These are phyloP conservation scores for Cinnamomum micranthum DNA, from an alignment of 164 flowering plant genomes.

Conservation along the genomic window DNA sequence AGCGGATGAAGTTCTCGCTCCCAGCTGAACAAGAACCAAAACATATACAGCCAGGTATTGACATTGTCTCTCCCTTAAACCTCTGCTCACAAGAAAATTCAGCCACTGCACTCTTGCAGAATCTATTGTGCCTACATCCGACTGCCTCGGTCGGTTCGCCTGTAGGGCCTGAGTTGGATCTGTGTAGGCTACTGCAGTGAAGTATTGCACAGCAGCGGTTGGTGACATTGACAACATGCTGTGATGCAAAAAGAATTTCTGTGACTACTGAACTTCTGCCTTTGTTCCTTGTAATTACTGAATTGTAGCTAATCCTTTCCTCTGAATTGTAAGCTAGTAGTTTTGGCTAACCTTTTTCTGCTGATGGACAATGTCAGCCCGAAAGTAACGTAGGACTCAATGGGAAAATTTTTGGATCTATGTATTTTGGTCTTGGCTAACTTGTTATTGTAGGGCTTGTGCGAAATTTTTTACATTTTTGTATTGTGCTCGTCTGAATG, in stretches of 20 bases:
- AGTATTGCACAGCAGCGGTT: not conserved
- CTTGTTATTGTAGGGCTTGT: too few relatives aligned
- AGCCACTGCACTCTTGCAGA: not conserved
- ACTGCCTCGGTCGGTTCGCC: not conserved
- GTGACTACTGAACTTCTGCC: not conserved
- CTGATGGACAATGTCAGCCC: too few relatives aligned
- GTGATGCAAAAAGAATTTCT: too few relatives aligned
- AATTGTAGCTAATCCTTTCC: not conserved
- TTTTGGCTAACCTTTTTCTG: too few relatives aligned
- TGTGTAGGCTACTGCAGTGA: not conserved
- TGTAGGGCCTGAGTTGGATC: not conserved
- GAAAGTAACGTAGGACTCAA: too few relatives aligned
- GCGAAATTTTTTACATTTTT: too few relatives aligned
- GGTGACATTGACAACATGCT: not conserved
- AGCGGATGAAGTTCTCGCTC: not conserved
- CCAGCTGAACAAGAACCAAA: not conserved
- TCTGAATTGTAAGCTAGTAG: not conserved
- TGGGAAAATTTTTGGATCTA: too few relatives aligned
- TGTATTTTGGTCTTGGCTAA: too few relatives aligned
- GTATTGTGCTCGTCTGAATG: too few relatives aligned
- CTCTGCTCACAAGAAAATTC: not conserved
- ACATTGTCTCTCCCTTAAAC: not conserved
- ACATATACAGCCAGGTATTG: not conserved
- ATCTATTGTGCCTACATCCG: not conserved
- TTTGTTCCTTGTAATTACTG: not conserved